phyloP scores from a whole-genome alignment of 345 rosid species.

The Gossypium stocksii region DNA sequence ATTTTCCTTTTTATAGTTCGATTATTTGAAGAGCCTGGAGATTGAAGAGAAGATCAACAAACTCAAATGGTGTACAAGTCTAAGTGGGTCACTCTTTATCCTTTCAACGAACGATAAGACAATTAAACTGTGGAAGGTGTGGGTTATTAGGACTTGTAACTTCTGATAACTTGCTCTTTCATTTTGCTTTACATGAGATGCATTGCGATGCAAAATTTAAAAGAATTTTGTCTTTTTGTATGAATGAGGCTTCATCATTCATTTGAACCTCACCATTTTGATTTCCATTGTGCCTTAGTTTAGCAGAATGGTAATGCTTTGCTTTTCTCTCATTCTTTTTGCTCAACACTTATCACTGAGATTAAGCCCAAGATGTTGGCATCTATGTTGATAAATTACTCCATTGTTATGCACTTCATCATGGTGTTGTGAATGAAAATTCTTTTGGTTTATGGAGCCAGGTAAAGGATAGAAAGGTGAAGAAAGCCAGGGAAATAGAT shows the following conservation, averaged over 20 bases:
- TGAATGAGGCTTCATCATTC: neutral
- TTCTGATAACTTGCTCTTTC: neutral
- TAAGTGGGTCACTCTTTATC: conserved; percentile 41
- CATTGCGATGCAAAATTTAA: neutral
- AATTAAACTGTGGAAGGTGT: conserved; percentile 72
- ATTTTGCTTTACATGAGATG: neutral
- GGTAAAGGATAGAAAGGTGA: conserved; percentile 49
- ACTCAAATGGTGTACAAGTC: conserved; percentile 50
- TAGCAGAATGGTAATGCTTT: neutral
- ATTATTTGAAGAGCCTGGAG: conserved; percentile 67
- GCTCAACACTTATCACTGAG: neutral
- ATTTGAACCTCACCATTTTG: neutral
- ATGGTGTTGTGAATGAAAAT: neutral
- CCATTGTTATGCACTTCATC: neutral
- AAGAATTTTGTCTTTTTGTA: neutral
- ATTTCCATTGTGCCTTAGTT: neutral
- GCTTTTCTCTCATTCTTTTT: neutral
- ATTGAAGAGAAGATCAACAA: conserved; percentile 66
- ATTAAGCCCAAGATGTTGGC: neutral
- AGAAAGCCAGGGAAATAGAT: conserved; percentile 45
- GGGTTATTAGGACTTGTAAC: neutral
- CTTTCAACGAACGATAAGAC: conserved; percentile 69
- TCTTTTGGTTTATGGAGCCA: conserved; percentile 23
- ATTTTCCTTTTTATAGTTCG: conserved; percentile 37
- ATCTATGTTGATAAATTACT: neutral